These are phyloP conservation scores for Herpetospermum pedunculosum DNA, from an alignment of 306 rosid species.

Conservation along the genomic window DNA sequence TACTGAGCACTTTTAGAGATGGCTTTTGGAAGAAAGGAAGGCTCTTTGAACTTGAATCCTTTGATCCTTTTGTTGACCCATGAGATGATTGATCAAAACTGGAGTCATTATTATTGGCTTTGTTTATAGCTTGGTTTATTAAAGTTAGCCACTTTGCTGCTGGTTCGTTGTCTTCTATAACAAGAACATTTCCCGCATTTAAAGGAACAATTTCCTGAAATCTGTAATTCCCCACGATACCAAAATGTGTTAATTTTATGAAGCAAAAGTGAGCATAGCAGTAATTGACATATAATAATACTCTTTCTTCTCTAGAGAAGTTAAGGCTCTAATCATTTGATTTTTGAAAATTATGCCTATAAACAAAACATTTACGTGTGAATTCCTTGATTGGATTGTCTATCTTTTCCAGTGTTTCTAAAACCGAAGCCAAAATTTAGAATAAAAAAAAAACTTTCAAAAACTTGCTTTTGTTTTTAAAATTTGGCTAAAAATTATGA, in stretches of 20 bases:
- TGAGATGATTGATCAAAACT: slow-evolving; percentile 20
- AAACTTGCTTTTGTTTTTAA: too few species aligned
- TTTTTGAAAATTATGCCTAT: too few species aligned
- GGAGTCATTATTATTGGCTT: slow-evolving; percentile 22
- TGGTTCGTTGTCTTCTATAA: slow-evolving; percentile 88
- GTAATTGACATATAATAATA: too few species aligned
- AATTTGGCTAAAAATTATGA: too few species aligned
- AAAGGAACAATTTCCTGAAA: slow-evolving; percentile 95
- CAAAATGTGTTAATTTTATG: not conserved
- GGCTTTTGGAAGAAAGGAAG: slow-evolving; percentile 66
- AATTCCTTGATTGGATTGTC: too few species aligned
- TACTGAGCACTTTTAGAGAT: slow-evolving; percentile 54
- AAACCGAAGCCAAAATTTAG: too few species aligned
- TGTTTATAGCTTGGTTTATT: slow-evolving; percentile 64
- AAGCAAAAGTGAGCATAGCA: too few species aligned
- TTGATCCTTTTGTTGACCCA: slow-evolving; percentile 19
- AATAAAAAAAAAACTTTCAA: too few species aligned
- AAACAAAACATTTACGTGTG: too few species aligned
- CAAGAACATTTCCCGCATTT: slow-evolving; percentile 81
- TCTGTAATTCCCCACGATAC: slow-evolving; percentile 18
- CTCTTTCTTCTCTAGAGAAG: too few species aligned
- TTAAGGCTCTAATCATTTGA: too few species aligned
- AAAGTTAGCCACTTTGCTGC: slow-evolving; percentile 78
- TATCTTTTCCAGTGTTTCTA: too few species aligned
- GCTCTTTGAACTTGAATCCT: slow-evolving; percentile 13